Evolutionary conservation across 192 early-diverging fungal species (phyloP).

Genomic region (Kickxella alabastrina): DNA sequence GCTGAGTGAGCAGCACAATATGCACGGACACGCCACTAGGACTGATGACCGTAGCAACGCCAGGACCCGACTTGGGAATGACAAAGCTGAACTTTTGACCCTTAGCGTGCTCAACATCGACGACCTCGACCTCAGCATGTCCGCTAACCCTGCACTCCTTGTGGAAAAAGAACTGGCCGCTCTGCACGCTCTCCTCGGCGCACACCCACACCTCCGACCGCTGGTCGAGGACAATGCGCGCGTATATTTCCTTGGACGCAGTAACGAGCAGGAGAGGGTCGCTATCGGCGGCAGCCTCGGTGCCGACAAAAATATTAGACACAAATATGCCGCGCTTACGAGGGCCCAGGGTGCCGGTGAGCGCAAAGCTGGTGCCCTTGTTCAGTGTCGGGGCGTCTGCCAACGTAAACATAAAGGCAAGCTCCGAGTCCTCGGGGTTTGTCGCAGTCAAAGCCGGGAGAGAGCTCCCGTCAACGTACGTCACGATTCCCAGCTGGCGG

Average conservation of each 20-base stretch:
- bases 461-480: slow-evolving; percentile 32
- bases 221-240: slow-evolving; percentile 18
- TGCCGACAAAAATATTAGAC: slow-evolving; percentile 30
- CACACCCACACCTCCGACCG: slow-evolving; percentile 42
- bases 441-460: not conserved
- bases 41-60: slow-evolving; percentile 11
- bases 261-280: slow-evolving; percentile 53
- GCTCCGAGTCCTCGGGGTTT: slow-evolving; percentile 10
- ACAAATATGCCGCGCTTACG: slow-evolving; percentile 47
- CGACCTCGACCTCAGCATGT: slow-evolving; percentile 40
- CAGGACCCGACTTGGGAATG: slow-evolving; percentile 30
- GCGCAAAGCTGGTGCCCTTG: slow-evolving; percentile 40
- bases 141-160: slow-evolving; percentile 38
- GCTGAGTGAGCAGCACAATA: slow-evolving; percentile 22
- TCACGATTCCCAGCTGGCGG: slow-evolving; percentile 13
- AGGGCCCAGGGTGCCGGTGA: slow-evolving; percentile 36
- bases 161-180: slow-evolving; percentile 42
- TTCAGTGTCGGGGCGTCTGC: slow-evolving; percentile 30
- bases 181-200: slow-evolving; percentile 38
- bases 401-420: slow-evolving; percentile 36
- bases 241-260: slow-evolving; percentile 44
- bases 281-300: not conserved
- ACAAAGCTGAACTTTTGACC: slow-evolving; percentile 47
- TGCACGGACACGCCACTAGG: slow-evolving; percentile 12
- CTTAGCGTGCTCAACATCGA: slow-evolving; percentile 41